A percentile compares a stretch with the other conserved stretches of the same genome.
Conservation (phyloP, 495 filamentous ascomycete genomes). For the Aspergillus hancockii region DNA sequence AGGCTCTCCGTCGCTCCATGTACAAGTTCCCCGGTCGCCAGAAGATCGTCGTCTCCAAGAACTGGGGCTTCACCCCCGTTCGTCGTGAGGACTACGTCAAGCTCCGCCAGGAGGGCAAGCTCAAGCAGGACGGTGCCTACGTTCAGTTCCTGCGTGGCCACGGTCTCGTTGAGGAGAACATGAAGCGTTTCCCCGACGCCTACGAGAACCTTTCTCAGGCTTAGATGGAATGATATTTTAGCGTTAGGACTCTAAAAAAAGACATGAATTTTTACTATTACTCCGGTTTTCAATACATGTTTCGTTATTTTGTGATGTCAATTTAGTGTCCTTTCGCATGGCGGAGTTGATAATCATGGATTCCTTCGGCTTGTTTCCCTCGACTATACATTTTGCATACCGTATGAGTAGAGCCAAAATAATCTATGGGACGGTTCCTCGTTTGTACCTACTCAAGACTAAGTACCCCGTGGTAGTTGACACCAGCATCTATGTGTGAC, state of each 20-base stretch:
- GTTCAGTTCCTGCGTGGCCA: conserved; percentile 96
- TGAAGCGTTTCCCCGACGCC: conserved; percentile 88
- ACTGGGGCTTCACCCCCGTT: conserved; percentile 99
- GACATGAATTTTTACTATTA: conserved; percentile 11
- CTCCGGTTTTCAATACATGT: background rate
- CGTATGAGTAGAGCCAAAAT: background rate
- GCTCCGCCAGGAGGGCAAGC: conserved; percentile 83
- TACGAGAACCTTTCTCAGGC: conserved; percentile 60
- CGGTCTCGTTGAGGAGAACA: conserved; percentile 81
- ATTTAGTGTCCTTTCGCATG: conserved; percentile 12
- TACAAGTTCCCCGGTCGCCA: conserved; percentile 99
- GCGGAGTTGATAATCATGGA: conserved; percentile 21
- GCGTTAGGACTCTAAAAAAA: conserved; percentile 10
- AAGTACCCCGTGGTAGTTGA: too few species aligned
- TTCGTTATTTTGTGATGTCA: conserved; percentile 11
- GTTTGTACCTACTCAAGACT: too few species aligned
- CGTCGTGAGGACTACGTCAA: conserved; percentile 94
- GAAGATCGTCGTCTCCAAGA: conserved; percentile 99
- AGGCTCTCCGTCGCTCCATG: conserved; percentile 96
- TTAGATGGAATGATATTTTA: conserved; percentile 33
- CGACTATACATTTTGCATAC: background rate
- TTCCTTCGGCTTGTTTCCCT: conserved; percentile 7
- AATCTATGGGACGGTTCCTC: too few species aligned
- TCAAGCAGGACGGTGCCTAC: conserved; percentile 96
- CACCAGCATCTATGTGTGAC: too few species aligned